Base-by-base conservation (phyloP, 495 filamentous ascomycete genomes). In the Neurospora sp. region DNA sequence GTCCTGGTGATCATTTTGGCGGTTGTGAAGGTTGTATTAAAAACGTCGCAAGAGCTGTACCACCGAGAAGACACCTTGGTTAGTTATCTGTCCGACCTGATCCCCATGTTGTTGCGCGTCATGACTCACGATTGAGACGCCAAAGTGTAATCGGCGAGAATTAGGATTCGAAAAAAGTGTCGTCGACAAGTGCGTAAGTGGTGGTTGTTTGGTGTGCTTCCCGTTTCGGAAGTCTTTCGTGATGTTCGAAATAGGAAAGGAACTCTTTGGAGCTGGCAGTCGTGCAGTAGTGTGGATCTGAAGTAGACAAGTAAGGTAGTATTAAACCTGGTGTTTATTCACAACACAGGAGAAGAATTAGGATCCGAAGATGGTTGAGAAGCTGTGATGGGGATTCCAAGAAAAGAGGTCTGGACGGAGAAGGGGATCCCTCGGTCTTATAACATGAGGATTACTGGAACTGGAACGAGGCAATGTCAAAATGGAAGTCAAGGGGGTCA, bases 1-100 rank as follows among this genome's bases (percentile, higher is more conserved):
- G 81, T 82, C 82, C 82, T 81, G 75, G 79, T 80, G 75, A 84
- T 82, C 86, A 88, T 88, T 78, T 71, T 81, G 78, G 69, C 53
- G 41, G 74, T 73, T 41, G 44, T 10, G 39, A 22, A 70, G 48
- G 35, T 35, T 38, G 37, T 74, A 31, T 73, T 70, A 44, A 44
- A 74, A 75, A 66, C 73, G 71, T 37, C n/a, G 42, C 70, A 18
- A 37, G 41, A 14, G 70, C 73, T 73, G 70, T 27, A 70, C 70
- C 53, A 74, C 42, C 69, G 48, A 7, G 22, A 53, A 27, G 20
- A 53, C 20, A 12, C 53, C 22, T 16, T 74, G 71, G 79, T 82
- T 76, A 82, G 81, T 75, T 16, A 71, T 20, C 16, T 66, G 53
- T 72, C 48, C 35, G 14, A 22, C 37, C 35, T n/a, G 44, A 37